A percentile compares a stretch with the other conserved stretches of the same genome.
phyloP scores from a whole-genome alignment of 2,329 filamentous ascomycete genomes.

The Colletotrichum musicola region DNA sequence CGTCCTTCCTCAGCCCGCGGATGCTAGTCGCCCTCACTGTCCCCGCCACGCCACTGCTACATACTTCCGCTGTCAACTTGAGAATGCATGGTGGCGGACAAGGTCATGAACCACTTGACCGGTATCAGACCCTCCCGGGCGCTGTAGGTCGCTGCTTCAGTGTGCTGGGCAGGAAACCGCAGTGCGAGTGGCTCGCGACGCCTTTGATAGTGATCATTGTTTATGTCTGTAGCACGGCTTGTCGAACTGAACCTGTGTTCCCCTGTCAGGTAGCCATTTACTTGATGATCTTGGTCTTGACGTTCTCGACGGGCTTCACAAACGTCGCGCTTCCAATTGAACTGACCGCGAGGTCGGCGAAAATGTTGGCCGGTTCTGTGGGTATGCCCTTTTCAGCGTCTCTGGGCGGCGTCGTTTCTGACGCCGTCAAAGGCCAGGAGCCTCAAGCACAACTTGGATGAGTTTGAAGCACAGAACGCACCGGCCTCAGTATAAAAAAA shows the following conservation, averaged over 20 bases:
- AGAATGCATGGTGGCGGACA: conserved; percentile 43
- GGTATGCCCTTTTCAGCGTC: conserved; percentile 3
- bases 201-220: conserved; percentile 1
- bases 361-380: conserved; percentile 41
- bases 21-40: not conserved
- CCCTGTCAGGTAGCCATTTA: conserved; percentile 37
- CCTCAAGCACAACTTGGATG: conserved; percentile 41
- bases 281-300: conserved; percentile 45
- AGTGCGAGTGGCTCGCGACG: conserved; percentile 30
- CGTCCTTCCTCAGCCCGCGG: conserved; percentile 14
- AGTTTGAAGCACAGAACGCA: conserved; percentile 41
- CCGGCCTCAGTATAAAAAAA: conserved; percentile 32
- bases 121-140: conserved; percentile 39
- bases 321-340: conserved; percentile 42
- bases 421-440: conserved; percentile 44
- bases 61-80: conserved; percentile 38
- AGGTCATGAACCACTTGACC: conserved; percentile 41
- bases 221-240: not conserved
- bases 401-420: conserved; percentile 29
- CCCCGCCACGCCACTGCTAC: not conserved
- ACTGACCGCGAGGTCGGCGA: conserved; percentile 42
- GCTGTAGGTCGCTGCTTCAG: conserved; percentile 41
- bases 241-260: conserved; percentile 25
- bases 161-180: conserved; percentile 40
- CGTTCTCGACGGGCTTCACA: conserved; percentile 45